Evolutionary conservation across 495 filamentous ascomycete species (phyloP).

Genomic region (Cryomyces minteri): DNA sequence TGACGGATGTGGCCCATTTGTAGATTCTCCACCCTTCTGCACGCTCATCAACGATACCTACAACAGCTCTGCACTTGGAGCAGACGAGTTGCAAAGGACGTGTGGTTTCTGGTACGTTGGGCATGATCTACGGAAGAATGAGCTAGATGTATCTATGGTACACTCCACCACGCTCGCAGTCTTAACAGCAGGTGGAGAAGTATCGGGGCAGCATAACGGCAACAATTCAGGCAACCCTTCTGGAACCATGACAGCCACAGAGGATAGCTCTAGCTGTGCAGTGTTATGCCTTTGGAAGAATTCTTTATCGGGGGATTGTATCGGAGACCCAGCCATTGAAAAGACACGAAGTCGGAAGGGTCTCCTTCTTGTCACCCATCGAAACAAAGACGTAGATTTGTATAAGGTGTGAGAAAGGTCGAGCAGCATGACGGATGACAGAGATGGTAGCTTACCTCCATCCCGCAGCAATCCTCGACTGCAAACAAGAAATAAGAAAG

Average conservation of each 20-base stretch:
- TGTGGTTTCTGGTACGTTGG: neutral
- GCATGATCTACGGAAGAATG: neutral
- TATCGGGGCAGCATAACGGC: too few species aligned
- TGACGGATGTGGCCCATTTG: conserved; percentile 9
- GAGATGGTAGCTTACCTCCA: conserved; percentile 37
- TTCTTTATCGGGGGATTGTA: conserved; percentile 8
- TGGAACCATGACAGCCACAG: neutral
- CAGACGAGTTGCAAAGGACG: neutral
- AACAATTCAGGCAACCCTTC: neutral
- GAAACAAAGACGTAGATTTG: too few species aligned
- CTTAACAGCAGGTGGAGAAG: neutral
- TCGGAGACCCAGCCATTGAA: conserved; percentile 3
- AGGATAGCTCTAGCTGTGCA: too few species aligned
- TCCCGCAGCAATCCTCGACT: conserved; percentile 38
- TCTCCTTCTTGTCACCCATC: conserved; percentile 4
- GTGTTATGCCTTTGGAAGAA: too few species aligned
- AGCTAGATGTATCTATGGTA: neutral
- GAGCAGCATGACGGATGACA: neutral
- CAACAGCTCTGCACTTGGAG: neutral
- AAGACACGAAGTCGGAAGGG: neutral
- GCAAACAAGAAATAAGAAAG: conserved; percentile 54
- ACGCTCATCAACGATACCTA: conserved; percentile 2
- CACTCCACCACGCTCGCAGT: neutral
- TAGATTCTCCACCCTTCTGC: conserved; percentile 8
- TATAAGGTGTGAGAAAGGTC: neutral